Base-by-base conservation (phyloP, 306 rosid species). In the Gillenia trifoliata region DNA sequence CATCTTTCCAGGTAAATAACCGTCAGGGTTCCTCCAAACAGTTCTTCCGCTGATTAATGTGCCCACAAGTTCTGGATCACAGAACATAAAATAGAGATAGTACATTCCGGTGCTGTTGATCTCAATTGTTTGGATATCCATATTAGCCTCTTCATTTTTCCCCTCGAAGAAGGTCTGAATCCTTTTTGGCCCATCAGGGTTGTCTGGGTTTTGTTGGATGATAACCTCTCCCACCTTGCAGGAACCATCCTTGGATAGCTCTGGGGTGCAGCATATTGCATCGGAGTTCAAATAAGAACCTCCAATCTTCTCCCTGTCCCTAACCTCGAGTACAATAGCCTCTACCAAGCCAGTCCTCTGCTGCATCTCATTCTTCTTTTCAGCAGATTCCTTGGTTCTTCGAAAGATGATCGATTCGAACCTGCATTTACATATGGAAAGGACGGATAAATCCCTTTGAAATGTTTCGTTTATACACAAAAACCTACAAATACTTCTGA, bases 21-120 rank as follows among this genome's bases (percentile, higher is more conserved):
- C 92, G 76, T 89, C 88, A 0, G 95, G 92, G 71, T 87, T 89
- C 78, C 92, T 86, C 96, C 96, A 90, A 75, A 90, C 92, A 11
- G 96, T 85, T 67, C 90, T 84, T 79, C 90, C 92, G 8, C 85
- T 80, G 45, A 90, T 81, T 25, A 79, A 36, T 1, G 96, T 84
- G 75, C 80, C 92, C 69, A 82, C 83, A 57, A 90, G 81, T 52
- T 84, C 90, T 71, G 95, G 95, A 84, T 89, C 95, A 79, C 95
- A 89, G 68, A 89, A 87, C 95, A 87, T 89, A 70, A 89, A 89
- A 75, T 89, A 87, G 5, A 89, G 80, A 70, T 85, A 89, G 77
- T 89, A 89, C 92, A 89, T 87, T 71, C 95, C 95, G 56, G 92
- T 85, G 52, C 86, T 87, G 57, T 80, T 80, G 68, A 89, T 87